Conservation (phyloP, 1,139 yeast species). For the Spencermartinsiella ligniputridi region DNA sequence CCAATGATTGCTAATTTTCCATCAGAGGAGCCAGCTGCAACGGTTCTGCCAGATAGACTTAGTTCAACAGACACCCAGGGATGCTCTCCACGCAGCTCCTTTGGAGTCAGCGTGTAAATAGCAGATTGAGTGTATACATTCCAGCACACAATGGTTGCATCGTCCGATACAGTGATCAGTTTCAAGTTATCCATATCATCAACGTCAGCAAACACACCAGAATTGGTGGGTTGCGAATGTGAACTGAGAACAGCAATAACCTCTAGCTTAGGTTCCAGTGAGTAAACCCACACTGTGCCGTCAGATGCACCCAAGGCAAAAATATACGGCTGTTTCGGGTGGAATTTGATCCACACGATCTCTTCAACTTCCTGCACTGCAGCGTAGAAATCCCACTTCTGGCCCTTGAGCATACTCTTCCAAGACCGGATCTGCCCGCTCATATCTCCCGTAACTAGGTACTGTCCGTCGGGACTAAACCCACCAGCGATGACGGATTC, state of each 20-base stretch:
- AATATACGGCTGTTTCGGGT: slow-evolving; percentile 55
- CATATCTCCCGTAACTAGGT: slow-evolving; percentile 89
- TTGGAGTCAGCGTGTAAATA: slow-evolving; percentile 53
- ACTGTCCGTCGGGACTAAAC: slow-evolving; percentile 78
- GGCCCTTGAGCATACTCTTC: slow-evolving; percentile 67
- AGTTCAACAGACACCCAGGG: slow-evolving; percentile 81
- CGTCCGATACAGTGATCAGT: slow-evolving; percentile 79
- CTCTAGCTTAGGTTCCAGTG: slow-evolving; percentile 53
- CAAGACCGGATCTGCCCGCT: slow-evolving; percentile 77
- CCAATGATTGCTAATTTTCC: slow-evolving; percentile 78
- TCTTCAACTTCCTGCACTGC: slow-evolving; percentile 86
- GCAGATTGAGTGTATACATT: slow-evolving; percentile 75
- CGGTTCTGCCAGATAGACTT: slow-evolving; percentile 42
- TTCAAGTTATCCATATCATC: slow-evolving; percentile 57
- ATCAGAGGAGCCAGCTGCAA: slow-evolving; percentile 78
- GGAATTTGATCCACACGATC: slow-evolving; percentile 69
- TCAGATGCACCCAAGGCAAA: slow-evolving; percentile 94
- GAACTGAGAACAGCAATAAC: slow-evolving; percentile 77
- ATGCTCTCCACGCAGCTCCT: slow-evolving; percentile 60
- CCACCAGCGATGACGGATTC: slow-evolving; percentile 86
- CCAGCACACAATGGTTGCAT: slow-evolving; percentile 85
- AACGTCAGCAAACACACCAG: slow-evolving; percentile 68
- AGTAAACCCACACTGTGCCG: slow-evolving; percentile 94
- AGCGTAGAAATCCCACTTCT: slow-evolving; percentile 69
- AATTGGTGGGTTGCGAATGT: slow-evolving; percentile 69